Conservation (phyloP, 352 stramenopile genomes). For the Pythium folliculosum region DNA sequence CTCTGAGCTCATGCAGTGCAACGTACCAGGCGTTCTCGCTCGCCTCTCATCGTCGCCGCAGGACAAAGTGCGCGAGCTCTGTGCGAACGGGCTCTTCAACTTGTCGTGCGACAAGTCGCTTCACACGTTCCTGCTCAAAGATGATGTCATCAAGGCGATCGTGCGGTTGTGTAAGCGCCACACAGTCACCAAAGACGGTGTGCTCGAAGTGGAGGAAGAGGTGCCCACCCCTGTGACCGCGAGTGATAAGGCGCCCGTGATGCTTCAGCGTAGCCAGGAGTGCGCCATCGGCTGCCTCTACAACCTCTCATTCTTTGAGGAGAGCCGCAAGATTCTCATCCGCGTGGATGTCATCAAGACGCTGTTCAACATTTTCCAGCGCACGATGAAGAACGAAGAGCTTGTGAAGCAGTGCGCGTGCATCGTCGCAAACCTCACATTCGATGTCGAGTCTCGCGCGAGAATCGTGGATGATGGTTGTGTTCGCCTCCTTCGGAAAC, state of each 20-base stretch:
- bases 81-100: slow-evolving; percentile 77
- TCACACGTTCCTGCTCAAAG: slow-evolving; percentile 64
- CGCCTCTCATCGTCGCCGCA: slow-evolving; percentile 41
- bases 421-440: slow-evolving; percentile 74
- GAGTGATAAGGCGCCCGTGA: slow-evolving; percentile 45
- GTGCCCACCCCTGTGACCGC: slow-evolving; percentile 18
- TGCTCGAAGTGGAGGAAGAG: slow-evolving; percentile 64
- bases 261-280: slow-evolving; percentile 62
- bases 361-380: slow-evolving; percentile 66
- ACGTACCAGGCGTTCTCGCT: slow-evolving; percentile 58
- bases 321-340: slow-evolving; percentile 65
- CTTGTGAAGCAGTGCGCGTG: slow-evolving; percentile 62
- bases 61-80: slow-evolving; percentile 69
- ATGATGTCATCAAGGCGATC: slow-evolving; percentile 74
- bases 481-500: slow-evolving; percentile 64
- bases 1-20: slow-evolving; percentile 68
- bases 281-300: slow-evolving; percentile 76
- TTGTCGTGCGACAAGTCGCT: slow-evolving; percentile 77
- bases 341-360: slow-evolving; percentile 64
- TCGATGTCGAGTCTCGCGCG: slow-evolving; percentile 56
- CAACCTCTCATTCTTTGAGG: slow-evolving; percentile 75
- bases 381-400: slow-evolving; percentile 65
- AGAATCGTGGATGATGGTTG: slow-evolving; percentile 67
- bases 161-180: slow-evolving; percentile 64
- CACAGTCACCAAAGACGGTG: slow-evolving; percentile 41